phyloP scores from a whole-genome alignment of 2,329 filamentous ascomycete genomes.

The Mycocentrospora acerina region DNA sequence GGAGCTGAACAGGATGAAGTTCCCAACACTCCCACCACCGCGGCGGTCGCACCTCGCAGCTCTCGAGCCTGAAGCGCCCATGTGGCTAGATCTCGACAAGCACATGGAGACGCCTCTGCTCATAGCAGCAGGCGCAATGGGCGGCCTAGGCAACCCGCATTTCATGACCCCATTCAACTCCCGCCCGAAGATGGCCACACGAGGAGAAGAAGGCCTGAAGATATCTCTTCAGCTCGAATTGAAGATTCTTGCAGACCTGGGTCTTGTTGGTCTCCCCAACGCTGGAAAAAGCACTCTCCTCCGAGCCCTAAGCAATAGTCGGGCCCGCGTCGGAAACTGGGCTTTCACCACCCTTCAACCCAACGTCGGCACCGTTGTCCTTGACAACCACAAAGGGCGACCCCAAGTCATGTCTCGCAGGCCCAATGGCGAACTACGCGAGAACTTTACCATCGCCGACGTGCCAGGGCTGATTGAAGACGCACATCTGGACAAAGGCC shows the following conservation, averaged over 20 bases:
- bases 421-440: constrained; percentile 59
- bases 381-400: constrained; percentile 82
- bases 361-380: constrained; percentile 91
- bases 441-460: constrained; percentile 89
- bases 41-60: constrained; percentile 61
- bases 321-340: constrained; percentile 89
- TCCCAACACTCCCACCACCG: constrained; percentile 59
- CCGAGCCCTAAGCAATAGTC: constrained; percentile 82
- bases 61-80: constrained; percentile 70
- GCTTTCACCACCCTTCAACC: constrained; percentile 95
- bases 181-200: constrained; percentile 84
- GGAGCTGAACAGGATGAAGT: constrained; percentile 62
- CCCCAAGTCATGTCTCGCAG: constrained; percentile 56
- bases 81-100: constrained; percentile 60
- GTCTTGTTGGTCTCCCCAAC: constrained; percentile 91
- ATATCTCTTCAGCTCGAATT: constrained; percentile 85
- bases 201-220: constrained; percentile 75
- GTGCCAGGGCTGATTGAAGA: constrained; percentile 93
- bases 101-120: constrained; percentile 83
- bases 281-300: constrained; percentile 94
- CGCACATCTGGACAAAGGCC: constrained; percentile 85
- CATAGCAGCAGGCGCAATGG: constrained; percentile 82
- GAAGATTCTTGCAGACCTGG: constrained; percentile 92
- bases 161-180: constrained; percentile 76
- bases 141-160: constrained; percentile 90